These are phyloP conservation scores for Exophiala bonariae DNA, from an alignment of 2,329 filamentous ascomycete species.

Conservation along the genomic window DNA sequence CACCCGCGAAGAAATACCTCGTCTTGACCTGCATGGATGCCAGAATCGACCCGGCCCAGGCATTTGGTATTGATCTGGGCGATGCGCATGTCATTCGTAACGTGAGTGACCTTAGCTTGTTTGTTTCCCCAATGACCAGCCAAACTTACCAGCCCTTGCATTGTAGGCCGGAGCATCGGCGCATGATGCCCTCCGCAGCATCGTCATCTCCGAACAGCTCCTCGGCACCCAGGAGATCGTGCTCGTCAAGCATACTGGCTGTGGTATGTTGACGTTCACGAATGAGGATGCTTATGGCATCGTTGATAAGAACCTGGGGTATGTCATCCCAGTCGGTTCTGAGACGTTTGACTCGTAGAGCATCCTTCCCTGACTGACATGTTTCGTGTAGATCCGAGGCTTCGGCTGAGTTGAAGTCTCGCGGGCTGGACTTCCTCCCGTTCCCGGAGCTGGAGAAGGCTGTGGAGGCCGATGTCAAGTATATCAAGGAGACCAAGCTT, in stretches of 20 bases:
- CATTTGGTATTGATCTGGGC: constrained; percentile 70
- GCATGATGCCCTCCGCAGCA: constrained; percentile 68
- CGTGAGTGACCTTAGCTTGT: constrained; percentile 15
- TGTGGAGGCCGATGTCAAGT: constrained; percentile 65
- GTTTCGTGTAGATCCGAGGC: constrained; percentile 16
- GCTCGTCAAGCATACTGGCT: constrained; percentile 72
- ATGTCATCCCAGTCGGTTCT: too few relatives aligned
- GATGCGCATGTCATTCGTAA: constrained; percentile 80
- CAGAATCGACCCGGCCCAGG: constrained; percentile 65
- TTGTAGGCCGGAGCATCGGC: constrained; percentile 65
- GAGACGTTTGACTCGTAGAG: background rate
- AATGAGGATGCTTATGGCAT: constrained; percentile 57
- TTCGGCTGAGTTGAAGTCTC: constrained; percentile 26
- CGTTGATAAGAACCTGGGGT: constrained; percentile 61
- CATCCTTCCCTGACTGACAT: background rate
- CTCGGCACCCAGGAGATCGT: constrained; percentile 75
- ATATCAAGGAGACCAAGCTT: constrained; percentile 58
- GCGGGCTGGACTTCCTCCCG: constrained; percentile 61
- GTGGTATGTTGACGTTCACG: constrained; percentile 71
- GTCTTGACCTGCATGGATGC: constrained; percentile 83
- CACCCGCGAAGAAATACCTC: constrained; percentile 68
- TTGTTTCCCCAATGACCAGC: too few relatives aligned
- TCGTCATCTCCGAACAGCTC: constrained; percentile 77
- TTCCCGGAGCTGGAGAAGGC: constrained; percentile 65
- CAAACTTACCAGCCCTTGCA: too few relatives aligned